phyloP scores from a whole-genome alignment of 2,329 filamentous ascomycete species.

The Aspergillus sp. region DNA sequence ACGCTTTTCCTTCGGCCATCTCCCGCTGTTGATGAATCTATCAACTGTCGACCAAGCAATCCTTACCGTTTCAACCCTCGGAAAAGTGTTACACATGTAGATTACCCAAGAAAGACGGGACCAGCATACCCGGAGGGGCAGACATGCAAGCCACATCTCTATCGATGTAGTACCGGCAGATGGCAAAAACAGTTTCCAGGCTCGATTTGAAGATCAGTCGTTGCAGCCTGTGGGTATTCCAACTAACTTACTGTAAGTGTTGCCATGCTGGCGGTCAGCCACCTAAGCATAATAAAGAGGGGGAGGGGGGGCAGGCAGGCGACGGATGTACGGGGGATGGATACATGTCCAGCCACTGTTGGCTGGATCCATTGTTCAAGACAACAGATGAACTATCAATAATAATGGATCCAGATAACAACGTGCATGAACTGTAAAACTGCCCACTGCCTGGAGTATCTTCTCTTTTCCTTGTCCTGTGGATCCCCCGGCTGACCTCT shows the following conservation, averaged over 20 bases:
- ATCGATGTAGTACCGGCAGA: background rate
- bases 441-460: background rate
- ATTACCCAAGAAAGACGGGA: background rate
- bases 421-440: constrained; percentile 24
- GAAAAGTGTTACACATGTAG: constrained; percentile 4
- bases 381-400: constrained; percentile 16
- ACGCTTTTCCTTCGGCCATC: background rate
- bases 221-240: background rate
- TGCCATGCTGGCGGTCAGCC: constrained; percentile 22
- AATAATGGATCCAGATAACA: constrained; percentile 19
- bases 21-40: background rate
- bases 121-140: background rate
- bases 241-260: background rate
- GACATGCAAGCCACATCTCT: constrained; percentile 9
- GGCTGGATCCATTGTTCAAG: constrained; percentile 11
- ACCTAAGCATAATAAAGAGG: constrained; percentile 4
- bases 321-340: constrained; percentile 1
- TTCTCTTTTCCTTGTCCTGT: background rate
- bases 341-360: constrained; percentile 21
- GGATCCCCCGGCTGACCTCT: constrained; percentile 3
- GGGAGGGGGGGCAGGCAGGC: background rate
- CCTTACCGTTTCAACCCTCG: background rate
- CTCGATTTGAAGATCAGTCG: constrained; percentile 7
- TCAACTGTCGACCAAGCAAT: background rate
- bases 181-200: background rate